Evolutionary conservation across 2,329 filamentous ascomycete species (phyloP), one percentile per base, ranked within the genome.

Genomic region (Botrytis galanthina): DNA sequence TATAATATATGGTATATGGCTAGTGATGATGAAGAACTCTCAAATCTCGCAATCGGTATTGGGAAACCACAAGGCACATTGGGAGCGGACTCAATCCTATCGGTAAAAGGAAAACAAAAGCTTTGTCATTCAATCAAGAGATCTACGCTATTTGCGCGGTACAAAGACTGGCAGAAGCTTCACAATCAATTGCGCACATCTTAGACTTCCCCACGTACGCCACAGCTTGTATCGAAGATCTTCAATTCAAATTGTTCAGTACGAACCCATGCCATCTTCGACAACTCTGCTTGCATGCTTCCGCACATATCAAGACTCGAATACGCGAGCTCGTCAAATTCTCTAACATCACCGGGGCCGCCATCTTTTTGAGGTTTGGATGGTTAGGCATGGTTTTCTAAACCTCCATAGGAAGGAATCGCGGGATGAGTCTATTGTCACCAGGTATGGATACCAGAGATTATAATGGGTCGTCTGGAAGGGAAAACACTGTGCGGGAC

Each of bases 371-470:
- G 64, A 68, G 39, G 63, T n/a, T 73, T 73, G 64, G 51, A 68
- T 73, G 71, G 68, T 62, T 63, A 64, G 62, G 63, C 59, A 68
- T 75, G 76, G 73, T 73, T 79, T 78, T 76, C 68, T 74, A 67
- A 61, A 68, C 69, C 77, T 78, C 75, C 67, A 80, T 79, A 77
- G 74, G 73, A 72, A 76, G 73, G 69, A 75, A 77, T 74, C 76
- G 77, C 22, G 76, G 70, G 60, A 84, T 85, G 83, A 85, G 81
- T 80, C 79, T 82, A 71, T 80, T 82, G 76, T 82, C 83, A 75
- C 81, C 82, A 77, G 83, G 83, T 77, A 86, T 86, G 84, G 84
- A 86, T 78, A 83, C 82, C 80, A 82, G 80, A 77, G 79, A 80
- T 75, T 81, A 81, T 77, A 81, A 81, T 79, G 81, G 80, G 76